Conservation (phyloP, 1,284 basidiomycete genomes). For the Ceratobasidium sp. region DNA sequence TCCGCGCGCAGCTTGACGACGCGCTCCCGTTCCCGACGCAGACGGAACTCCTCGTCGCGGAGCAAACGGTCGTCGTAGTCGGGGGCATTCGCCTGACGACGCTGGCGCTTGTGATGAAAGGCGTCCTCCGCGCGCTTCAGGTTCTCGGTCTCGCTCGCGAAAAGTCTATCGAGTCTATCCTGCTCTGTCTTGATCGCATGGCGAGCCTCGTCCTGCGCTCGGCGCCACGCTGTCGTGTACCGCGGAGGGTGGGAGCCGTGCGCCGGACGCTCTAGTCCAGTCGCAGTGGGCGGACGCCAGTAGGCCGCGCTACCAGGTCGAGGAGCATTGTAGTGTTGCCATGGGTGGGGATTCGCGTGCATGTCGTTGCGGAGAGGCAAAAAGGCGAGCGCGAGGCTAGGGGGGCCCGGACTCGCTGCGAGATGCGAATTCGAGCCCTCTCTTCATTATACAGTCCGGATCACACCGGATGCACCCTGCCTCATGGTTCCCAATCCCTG, state of each 20-base stretch:
- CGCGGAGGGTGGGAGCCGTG: no score
- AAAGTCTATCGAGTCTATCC: constrained; percentile 28
- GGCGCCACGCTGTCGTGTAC: no score
- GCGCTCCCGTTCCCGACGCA: constrained; percentile 4
- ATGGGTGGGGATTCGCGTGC: constrained; percentile 32
- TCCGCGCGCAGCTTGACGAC: constrained; percentile 27
- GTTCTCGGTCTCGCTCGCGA: constrained; percentile 37
- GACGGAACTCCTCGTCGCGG: constrained; percentile 20
- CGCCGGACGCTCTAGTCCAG: constrained; percentile 30
- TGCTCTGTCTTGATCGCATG: constrained; percentile 36
- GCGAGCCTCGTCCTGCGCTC: constrained; percentile 9
- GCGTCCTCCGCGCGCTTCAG: constrained; percentile 23
- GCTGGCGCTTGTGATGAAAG: not conserved
- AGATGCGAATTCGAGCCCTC: not conserved
- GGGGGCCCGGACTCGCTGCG: constrained; percentile 29
- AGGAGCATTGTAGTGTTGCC: constrained; percentile 4
- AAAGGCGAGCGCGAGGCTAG: not conserved
- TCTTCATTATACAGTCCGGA: constrained; percentile 12
- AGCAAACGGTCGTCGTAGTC: constrained; percentile 30
- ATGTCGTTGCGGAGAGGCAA: constrained; percentile 13
- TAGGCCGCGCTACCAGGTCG: constrained; percentile 25
- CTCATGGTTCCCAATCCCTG: constrained; percentile 16
- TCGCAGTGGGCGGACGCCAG: constrained; percentile 32
- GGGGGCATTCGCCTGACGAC: not conserved
- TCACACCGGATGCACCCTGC: constrained; percentile 2